phyloP scores from a whole-genome alignment of 2,329 filamentous ascomycete species.

The Pezicula radicicola region DNA sequence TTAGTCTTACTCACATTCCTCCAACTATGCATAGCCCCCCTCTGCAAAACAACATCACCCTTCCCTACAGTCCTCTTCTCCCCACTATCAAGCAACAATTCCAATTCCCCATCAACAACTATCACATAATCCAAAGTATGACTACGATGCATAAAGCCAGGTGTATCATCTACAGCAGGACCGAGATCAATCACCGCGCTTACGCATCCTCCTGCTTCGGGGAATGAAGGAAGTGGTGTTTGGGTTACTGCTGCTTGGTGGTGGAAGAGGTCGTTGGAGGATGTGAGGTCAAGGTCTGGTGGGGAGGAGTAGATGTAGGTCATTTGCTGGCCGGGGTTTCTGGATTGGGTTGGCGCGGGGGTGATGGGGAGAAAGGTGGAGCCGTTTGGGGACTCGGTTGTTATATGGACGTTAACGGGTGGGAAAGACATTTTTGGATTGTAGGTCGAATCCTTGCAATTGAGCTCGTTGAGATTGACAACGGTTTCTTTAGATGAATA shows the following conservation, averaged over 20 bases:
- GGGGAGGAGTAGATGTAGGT: constrained; percentile 13
- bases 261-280: constrained; percentile 6
- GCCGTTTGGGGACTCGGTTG: constrained; percentile 1
- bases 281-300: constrained; percentile 3
- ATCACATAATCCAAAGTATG: constrained; percentile 35
- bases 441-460: no score
- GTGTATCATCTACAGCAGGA: constrained; percentile 5
- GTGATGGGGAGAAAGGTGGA: constrained; percentile 1
- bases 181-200: constrained; percentile 4
- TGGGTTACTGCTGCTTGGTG: constrained; percentile 1
- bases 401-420: background rate
- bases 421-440: background rate
- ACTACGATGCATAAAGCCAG: constrained; percentile 35
- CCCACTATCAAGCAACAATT: constrained; percentile 33
- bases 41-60: constrained; percentile 37
- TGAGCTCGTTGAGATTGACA: no score
- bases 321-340: background rate
- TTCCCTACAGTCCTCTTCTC: constrained; percentile 31
- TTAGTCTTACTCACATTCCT: constrained; percentile 18
- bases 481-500: no score
- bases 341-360: background rate
- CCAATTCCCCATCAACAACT: constrained; percentile 35
- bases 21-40: constrained; percentile 40
- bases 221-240: constrained; percentile 3
- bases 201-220: constrained; percentile 3